Conservation (phyloP, 176 grass and related monocot species). For the Eragrostis curvula region DNA sequence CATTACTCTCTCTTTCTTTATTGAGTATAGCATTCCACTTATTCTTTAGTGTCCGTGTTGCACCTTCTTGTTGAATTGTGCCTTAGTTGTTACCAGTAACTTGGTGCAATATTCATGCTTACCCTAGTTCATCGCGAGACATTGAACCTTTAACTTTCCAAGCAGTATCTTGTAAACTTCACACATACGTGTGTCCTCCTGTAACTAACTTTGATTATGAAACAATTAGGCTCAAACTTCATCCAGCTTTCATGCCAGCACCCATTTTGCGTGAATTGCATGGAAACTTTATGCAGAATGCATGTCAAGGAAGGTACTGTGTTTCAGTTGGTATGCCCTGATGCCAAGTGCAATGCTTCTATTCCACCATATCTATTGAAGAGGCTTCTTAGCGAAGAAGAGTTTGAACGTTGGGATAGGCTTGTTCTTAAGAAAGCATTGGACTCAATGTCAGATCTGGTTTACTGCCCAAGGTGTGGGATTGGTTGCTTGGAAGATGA, state of each 20-base stretch:
- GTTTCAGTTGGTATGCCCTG: constrained; percentile 56
- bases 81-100: not conserved
- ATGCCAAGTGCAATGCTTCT: constrained; percentile 43
- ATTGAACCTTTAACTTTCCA: not conserved
- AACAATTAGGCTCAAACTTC: constrained; percentile 48
- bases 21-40: not conserved
- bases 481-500: constrained; percentile 61
- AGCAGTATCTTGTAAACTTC: not conserved
- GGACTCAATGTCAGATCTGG: constrained; percentile 55
- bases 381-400: constrained; percentile 43
- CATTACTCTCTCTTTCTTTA: not conserved
- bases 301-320: constrained; percentile 49
- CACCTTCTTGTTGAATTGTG: no score
- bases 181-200: not conserved
- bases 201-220: constrained; percentile 8
- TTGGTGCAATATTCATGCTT: not conserved
- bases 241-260: constrained; percentile 40
- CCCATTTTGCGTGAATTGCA: constrained; percentile 29
- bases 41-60: not conserved
- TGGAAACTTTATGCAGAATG: constrained; percentile 48
- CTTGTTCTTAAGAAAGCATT: constrained; percentile 57
- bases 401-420: constrained; percentile 60
- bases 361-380: constrained; percentile 56
- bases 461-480: constrained; percentile 61
- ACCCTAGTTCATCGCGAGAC: not conserved